These are phyloP conservation scores for Penicillium herquei DNA, from an alignment of 495 filamentous ascomycete genomes.

Conservation along the genomic window DNA sequence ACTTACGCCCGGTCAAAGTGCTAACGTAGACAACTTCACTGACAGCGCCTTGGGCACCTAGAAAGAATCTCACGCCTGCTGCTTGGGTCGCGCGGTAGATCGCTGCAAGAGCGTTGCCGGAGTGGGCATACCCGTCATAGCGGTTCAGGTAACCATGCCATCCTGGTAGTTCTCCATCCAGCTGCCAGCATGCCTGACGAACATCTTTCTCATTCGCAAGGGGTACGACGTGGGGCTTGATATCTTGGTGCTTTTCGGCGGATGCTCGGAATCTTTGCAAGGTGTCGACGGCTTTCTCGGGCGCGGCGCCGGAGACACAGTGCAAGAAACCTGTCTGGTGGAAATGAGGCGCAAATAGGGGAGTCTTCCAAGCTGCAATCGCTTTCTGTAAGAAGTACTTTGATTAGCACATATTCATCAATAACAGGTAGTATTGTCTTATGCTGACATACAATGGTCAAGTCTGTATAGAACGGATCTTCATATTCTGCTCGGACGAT, in stretches of 20 bases:
- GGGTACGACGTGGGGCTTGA: slow-evolving; percentile 33
- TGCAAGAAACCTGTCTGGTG: slow-evolving; percentile 56
- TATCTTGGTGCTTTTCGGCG: slow-evolving; percentile 33
- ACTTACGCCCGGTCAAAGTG: slow-evolving; percentile 18
- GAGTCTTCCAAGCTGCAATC: slow-evolving; percentile 49
- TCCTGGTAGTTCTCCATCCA: slow-evolving; percentile 45
- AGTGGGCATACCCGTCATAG: slow-evolving; percentile 52
- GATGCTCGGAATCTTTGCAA: slow-evolving; percentile 44
- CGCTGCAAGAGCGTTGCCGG: slow-evolving; percentile 41
- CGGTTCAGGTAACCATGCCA: slow-evolving; percentile 57
- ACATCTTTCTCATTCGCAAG: slow-evolving; percentile 38
- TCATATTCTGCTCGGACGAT: slow-evolving; percentile 57
- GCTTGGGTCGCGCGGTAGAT: slow-evolving; percentile 26
- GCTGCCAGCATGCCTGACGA: slow-evolving; percentile 39
- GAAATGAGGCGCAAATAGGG: slow-evolving; percentile 52
- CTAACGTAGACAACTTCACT: slow-evolving; percentile 25
- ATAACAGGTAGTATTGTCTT: not conserved
- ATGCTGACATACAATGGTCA: slow-evolving; percentile 26
- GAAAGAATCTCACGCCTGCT: slow-evolving; percentile 36
- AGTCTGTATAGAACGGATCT: slow-evolving; percentile 52
- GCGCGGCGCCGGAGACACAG: slow-evolving; percentile 44
- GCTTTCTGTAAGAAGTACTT: slow-evolving; percentile 36
- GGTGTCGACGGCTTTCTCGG: slow-evolving; percentile 45
- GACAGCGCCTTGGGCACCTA: slow-evolving; percentile 30
- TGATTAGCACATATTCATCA: not conserved